Evolutionary conservation across 2,329 filamentous ascomycete genomes (phyloP).

Genomic region (Allantophomopsis cytisporea): DNA sequence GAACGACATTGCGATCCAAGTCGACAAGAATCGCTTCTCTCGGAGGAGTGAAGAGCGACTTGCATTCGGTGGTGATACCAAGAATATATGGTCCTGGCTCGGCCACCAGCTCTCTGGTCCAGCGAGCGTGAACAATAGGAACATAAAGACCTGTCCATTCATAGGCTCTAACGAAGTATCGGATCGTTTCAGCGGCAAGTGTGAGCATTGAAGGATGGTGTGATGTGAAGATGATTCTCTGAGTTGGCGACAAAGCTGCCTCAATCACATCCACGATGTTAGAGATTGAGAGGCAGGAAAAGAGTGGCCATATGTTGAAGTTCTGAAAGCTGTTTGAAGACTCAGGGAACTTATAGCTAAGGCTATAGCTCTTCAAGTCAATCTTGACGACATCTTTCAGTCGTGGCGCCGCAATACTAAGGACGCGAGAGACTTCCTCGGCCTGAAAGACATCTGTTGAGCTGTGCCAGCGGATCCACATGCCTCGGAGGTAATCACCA

Average conservation of each 20-base stretch:
- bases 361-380: conserved; percentile 98
- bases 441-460: conserved; percentile 98
- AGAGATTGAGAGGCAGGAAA: conserved; percentile 89
- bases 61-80: conserved; percentile 89
- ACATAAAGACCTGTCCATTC: conserved; percentile 99
- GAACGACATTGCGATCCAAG: conserved; percentile 91
- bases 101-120: conserved; percentile 88
- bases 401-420: conserved; percentile 92
- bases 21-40: conserved; percentile 93
- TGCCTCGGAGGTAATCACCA: conserved; percentile 91
- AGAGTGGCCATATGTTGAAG: conserved; percentile 98
- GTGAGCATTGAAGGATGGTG: conserved; percentile 99
- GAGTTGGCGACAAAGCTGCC: conserved; percentile 88
- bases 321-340: conserved; percentile 98
- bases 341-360: conserved; percentile 98
- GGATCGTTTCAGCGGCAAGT: conserved; percentile 82
- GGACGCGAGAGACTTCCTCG: conserved; percentile 93
- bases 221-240: conserved; percentile 94
- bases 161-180: conserved; percentile 91
- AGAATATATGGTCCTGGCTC: conserved; percentile 97
- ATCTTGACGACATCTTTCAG: conserved; percentile 95
- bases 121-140: conserved; percentile 89
- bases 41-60: conserved; percentile 94
- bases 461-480: conserved; percentile 99
- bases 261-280: conserved; percentile 97